Evolutionary conservation across 345 rosid genomes (phyloP).

Genomic region (Lumnitzera littorea): DNA sequence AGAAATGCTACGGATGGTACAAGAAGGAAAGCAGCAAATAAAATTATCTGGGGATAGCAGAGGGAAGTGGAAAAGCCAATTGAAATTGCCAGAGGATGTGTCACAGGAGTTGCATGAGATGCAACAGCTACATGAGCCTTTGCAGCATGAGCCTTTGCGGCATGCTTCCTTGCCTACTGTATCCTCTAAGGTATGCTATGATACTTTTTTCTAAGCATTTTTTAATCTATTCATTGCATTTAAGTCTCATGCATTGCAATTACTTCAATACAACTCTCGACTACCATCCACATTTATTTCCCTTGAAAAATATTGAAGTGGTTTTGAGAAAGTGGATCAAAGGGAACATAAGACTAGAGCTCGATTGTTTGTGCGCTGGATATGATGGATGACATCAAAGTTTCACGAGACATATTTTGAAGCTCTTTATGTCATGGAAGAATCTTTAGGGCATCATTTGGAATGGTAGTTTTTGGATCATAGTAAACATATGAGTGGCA

Average conservation of each 20-base stretch:
- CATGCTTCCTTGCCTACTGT: slow-evolving; percentile 32
- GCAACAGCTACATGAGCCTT: slow-evolving; percentile 27
- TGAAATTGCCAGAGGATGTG: slow-evolving; percentile 44
- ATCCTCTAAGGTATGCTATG: slow-evolving; percentile 27
- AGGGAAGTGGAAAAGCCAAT: slow-evolving; percentile 28
- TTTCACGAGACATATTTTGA: too few relatives aligned
- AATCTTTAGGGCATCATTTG: too few relatives aligned
- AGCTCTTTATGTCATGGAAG: too few relatives aligned
- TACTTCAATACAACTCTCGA: too few relatives aligned
- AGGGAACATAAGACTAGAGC: too few relatives aligned
- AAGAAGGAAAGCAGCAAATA: slow-evolving; percentile 39
- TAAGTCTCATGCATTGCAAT: background rate
- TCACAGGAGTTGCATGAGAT: slow-evolving; percentile 41
- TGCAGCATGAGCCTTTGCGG: slow-evolving; percentile 22
- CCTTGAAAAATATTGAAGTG: too few relatives aligned
- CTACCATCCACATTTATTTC: too few relatives aligned
- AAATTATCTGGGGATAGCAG: slow-evolving; percentile 25
- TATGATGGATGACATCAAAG: too few relatives aligned
- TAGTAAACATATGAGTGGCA: too few relatives aligned
- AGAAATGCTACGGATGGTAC: slow-evolving; percentile 36
- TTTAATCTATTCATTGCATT: background rate
- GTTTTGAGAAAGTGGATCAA: too few relatives aligned
- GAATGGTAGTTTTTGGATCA: too few relatives aligned
- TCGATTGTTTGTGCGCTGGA: too few relatives aligned
- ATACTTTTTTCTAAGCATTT: background rate